Base-by-base conservation (phyloP, 176 grass and related monocot species). In the Miscanthus lutarioriparius region DNA sequence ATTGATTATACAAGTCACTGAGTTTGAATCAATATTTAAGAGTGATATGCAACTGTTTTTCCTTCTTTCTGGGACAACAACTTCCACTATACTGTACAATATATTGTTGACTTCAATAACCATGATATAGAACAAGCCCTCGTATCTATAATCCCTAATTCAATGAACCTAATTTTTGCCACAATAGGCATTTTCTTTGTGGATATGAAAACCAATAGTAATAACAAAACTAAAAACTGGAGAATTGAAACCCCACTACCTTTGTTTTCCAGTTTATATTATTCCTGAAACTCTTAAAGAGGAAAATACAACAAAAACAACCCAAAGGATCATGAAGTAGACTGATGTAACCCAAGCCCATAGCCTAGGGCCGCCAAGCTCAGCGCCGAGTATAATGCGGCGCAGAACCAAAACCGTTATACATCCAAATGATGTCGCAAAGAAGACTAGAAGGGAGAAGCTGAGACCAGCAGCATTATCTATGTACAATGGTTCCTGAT, bases 391-490 rank as follows among this genome's bases (percentile, higher is more conserved):
- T 30, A 90, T 22, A 27, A 97, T 65, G 17, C 92, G 90, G 0
- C 92, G 87, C 15, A 97, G 72, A 39, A 97, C 89, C 71, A 97
- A 86, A 88, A 97, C 83, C 2, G 47, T 22, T 43, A 97, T 90
- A 12, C 95, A 98, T 8, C 91, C 86, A 64, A 92, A 82, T 7
- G 95, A 98, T 33, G 92, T 98, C 5, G 81, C 91, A 3, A 98
- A 98, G 85, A 95, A 97, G 14, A 97, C 82, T 33, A 95, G 74
- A 25, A 97, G 89, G 56, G 95, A 95, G 87, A 98, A 98, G 64
- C 95, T 95, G 16, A 98, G 92, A 22, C 89, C 95, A 22, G 48
- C 79, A 44, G 92, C 92, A 74, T 93, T 95, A 68, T 95, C 67
- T 58, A 98, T 90, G 67, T 95, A 91, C 78, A 98, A 62, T 16